These are phyloP conservation scores for Rhizoclosmatium sp. DNA, from an alignment of 192 early-diverging fungal genomes.

Conservation along the genomic window DNA sequence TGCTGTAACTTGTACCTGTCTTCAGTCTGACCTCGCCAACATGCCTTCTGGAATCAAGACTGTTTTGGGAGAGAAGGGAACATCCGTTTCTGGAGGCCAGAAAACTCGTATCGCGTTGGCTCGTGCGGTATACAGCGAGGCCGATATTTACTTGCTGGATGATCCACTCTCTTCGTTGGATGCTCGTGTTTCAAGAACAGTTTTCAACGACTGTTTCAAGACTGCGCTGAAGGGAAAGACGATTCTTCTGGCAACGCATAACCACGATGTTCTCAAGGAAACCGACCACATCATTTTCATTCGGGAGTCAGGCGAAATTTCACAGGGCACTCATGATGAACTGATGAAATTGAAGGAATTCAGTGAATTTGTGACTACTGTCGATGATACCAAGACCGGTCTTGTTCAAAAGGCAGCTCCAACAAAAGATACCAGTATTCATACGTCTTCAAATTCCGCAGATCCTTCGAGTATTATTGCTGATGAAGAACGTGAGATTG, in stretches of 20 bases:
- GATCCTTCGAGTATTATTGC: slow-evolving; percentile 1
- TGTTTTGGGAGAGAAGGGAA: slow-evolving; percentile 80
- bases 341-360: slow-evolving; percentile 5
- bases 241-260: slow-evolving; percentile 24
- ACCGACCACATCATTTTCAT: slow-evolving; percentile 28
- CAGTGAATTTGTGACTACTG: background rate
- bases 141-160: slow-evolving; percentile 55
- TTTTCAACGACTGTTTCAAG: slow-evolving; percentile 73
- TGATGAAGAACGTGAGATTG: slow-evolving; percentile 14
- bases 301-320: background rate
- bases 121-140: slow-evolving; percentile 44
- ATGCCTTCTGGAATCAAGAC: slow-evolving; percentile 51
- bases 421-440: background rate
- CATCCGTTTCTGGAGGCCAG: slow-evolving; percentile 93
- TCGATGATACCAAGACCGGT: background rate
- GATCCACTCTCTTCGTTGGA: slow-evolving; percentile 59
- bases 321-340: slow-evolving; percentile 18
- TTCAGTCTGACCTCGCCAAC: slow-evolving; percentile 45
- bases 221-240: slow-evolving; percentile 70
- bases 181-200: slow-evolving; percentile 53
- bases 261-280: slow-evolving; percentile 26
- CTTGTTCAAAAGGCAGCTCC: background rate
- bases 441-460: background rate
- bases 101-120: slow-evolving; percentile 69
- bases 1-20: slow-evolving; percentile 44